phyloP scores from a whole-genome alignment of 768 basidiomycete species.

The Daedaleopsis sinensis region DNA sequence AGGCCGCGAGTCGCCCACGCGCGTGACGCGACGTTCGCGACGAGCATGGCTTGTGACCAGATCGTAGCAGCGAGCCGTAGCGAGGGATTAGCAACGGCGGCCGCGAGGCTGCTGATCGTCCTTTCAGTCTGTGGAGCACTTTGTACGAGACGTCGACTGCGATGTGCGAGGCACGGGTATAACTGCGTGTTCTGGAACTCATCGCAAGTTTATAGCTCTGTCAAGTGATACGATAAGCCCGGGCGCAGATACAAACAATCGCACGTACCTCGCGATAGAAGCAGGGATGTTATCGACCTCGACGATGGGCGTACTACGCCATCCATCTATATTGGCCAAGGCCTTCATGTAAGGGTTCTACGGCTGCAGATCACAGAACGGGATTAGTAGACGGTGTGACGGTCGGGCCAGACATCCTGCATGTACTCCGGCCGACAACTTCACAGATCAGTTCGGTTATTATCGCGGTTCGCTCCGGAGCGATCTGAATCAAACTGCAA shows the following conservation, averaged over 20 bases:
- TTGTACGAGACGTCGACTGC: background rate
- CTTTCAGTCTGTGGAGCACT: background rate
- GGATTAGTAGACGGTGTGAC: background rate
- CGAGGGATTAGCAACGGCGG: background rate
- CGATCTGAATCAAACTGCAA: background rate
- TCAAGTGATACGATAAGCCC: background rate
- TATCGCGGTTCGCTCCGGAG: background rate
- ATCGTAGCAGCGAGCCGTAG: background rate
- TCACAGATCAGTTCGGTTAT: background rate
- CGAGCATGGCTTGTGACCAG: background rate
- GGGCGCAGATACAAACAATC: background rate
- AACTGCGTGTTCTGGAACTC: background rate
- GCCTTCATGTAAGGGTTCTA: background rate
- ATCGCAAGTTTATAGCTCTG: background rate
- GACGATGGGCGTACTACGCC: background rate
- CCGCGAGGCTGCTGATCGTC: background rate
- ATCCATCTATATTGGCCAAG: background rate
- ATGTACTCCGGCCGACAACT: too few species aligned
- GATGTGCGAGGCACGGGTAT: background rate
- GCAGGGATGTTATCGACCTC: background rate
- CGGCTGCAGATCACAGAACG: background rate
- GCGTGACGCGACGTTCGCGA: background rate
- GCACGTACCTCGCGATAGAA: constrained; percentile 2
- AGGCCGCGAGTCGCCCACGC: background rate
- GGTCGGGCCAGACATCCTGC: too few species aligned